A percentile compares a stretch with the other conserved stretches of the same genome.
These are phyloP conservation scores for Tricholoma hemisulphureum DNA, from an alignment of 768 basidiomycete genomes.

Conservation along the genomic window DNA sequence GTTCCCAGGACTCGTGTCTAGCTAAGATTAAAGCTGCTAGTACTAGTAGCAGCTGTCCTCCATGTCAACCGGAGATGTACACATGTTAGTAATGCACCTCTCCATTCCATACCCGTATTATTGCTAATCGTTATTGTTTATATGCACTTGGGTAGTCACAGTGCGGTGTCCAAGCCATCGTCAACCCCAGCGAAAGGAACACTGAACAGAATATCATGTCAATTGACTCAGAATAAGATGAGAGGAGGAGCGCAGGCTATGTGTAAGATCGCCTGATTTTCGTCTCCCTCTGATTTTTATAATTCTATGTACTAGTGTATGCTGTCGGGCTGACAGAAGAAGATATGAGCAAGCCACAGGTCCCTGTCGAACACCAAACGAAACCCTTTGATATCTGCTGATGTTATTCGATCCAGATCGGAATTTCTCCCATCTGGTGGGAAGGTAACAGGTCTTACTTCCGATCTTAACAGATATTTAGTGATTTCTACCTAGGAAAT, in stretches of 20 bases:
- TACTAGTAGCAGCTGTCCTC: background rate
- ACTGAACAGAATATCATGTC: constrained; percentile 74
- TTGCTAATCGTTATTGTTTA: constrained; percentile 7
- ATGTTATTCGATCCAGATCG: constrained; percentile 51
- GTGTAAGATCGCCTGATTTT: constrained; percentile 47
- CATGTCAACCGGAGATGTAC: constrained; percentile 53
- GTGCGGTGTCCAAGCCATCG: constrained; percentile 36
- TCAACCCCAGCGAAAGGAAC: constrained; percentile 29
- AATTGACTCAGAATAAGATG: constrained; percentile 73
- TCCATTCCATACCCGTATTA: background rate
- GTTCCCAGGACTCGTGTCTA: no score
- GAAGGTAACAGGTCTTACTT: constrained; percentile 52
- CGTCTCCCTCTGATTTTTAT: background rate
- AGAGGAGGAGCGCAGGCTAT: constrained; percentile 83
- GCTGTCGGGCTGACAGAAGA: constrained; percentile 73
- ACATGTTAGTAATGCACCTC: constrained; percentile 16
- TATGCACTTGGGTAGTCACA: no score
- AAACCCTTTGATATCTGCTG: background rate
- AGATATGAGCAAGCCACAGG: constrained; percentile 86
- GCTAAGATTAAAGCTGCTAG: background rate
- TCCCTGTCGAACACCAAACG: constrained; percentile 21
- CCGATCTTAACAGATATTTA: background rate
- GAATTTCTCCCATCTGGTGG: constrained; percentile 90
- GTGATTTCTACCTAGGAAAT: constrained; percentile 51
- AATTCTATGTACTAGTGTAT: constrained; percentile 54